phyloP scores from a whole-genome alignment of 768 basidiomycete species.

The Suillus plorans region DNA sequence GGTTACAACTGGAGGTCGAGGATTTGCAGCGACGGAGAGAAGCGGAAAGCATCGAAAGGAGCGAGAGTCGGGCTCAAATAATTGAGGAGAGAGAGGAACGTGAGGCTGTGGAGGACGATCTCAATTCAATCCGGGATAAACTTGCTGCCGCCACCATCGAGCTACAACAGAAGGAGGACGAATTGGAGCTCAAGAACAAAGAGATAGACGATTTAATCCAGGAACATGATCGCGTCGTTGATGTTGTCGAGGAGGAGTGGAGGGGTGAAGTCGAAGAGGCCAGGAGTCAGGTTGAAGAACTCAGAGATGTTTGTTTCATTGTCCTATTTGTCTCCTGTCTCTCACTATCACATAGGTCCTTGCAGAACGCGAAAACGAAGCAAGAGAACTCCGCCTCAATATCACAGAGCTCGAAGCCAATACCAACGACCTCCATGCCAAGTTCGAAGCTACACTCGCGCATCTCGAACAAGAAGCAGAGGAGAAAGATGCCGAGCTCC shows the following conservation, averaged over 20 bases:
- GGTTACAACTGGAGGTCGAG: conserved; percentile 65
- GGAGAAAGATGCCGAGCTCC: conserved; percentile 77
- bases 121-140: conserved; percentile 73
- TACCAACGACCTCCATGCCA: conserved; percentile 65
- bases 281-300: conserved; percentile 74
- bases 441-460: conserved; percentile 72
- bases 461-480: conserved; percentile 79
- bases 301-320: conserved; percentile 57
- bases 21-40: conserved; percentile 60
- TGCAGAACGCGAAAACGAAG: conserved; percentile 78
- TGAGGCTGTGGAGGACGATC: conserved; percentile 76
- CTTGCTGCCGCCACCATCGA: conserved; percentile 81
- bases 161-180: conserved; percentile 84
- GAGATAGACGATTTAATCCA: conserved; percentile 78
- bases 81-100: conserved; percentile 72
- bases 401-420: conserved; percentile 76
- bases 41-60: conserved; percentile 65
- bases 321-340: not conserved
- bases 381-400: conserved; percentile 68
- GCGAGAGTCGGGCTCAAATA: conserved; percentile 68
- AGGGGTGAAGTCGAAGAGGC: conserved; percentile 84
- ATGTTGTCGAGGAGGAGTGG: conserved; percentile 82
- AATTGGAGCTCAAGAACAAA: conserved; percentile 72
- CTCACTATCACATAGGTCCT: conserved; percentile 49
- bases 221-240: conserved; percentile 72